phyloP scores from a whole-genome alignment of 441 rosid genomes.

The Gossypium davidsonii region DNA sequence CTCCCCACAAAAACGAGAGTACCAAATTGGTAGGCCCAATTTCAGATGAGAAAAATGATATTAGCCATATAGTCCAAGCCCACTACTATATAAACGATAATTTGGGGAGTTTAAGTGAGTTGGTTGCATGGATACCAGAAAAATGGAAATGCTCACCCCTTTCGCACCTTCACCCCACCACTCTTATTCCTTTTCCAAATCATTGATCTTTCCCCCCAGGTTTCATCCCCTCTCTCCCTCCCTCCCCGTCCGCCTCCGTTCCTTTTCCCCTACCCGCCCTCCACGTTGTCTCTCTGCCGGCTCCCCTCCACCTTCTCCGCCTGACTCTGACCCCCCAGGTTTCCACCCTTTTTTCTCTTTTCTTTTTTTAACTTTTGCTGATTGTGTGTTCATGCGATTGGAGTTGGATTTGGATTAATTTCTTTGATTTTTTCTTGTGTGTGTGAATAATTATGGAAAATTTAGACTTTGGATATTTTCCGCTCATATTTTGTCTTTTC shows the following conservation, averaged over 20 bases:
- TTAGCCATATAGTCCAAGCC: neutral
- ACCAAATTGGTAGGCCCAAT: neutral
- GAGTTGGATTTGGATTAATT: neutral
- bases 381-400: neutral
- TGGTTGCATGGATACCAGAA: neutral
- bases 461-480: neutral
- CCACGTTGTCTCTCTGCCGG: slow-evolving; percentile 27
- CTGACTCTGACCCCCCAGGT: slow-evolving; percentile 45
- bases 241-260: neutral
- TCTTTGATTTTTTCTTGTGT: neutral
- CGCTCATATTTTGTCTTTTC: neutral
- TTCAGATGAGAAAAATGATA: neutral
- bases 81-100: neutral
- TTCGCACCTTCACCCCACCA: neutral
- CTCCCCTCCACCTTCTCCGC: slow-evolving; percentile 41
- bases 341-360: neutral
- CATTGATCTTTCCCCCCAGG: neutral
- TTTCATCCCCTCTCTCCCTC: slow-evolving; percentile 10
- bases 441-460: neutral
- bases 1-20: too few species aligned
- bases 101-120: neutral
- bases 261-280: slow-evolving; percentile 2
- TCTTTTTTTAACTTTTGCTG: neutral
- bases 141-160: neutral
- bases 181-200: neutral